A percentile compares a stretch with the other conserved stretches of the same genome.
These are phyloP conservation scores for Hibiscus mutabilis DNA, from an alignment of 345 rosid species.

Conservation along the genomic window DNA sequence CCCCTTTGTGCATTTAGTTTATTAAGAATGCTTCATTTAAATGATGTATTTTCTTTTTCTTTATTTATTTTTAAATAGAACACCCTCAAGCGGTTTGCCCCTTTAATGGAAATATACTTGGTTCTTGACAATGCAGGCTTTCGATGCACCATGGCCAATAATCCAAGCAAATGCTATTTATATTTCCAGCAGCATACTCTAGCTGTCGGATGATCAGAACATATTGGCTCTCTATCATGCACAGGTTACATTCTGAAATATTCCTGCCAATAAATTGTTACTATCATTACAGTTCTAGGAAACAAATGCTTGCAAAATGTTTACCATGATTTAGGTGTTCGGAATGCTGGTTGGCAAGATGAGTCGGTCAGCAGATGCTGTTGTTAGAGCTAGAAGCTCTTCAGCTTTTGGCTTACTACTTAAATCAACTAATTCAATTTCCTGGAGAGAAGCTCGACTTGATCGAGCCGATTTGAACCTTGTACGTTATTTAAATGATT, in stretches of 20 bases:
- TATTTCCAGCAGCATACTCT: slow-evolving; percentile 70
- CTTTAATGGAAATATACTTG: slow-evolving; percentile 38
- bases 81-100: slow-evolving; percentile 59
- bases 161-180: slow-evolving; percentile 93
- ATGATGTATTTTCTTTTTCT: slow-evolving; percentile 12
- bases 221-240: slow-evolving; percentile 53
- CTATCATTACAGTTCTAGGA: neutral
- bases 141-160: slow-evolving; percentile 87
- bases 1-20: neutral
- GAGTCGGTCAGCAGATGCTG: slow-evolving; percentile 67
- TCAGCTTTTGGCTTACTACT: slow-evolving; percentile 70
- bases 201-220: slow-evolving; percentile 76
- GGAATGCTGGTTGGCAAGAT: slow-evolving; percentile 74
- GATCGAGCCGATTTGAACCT: neutral
- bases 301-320: neutral
- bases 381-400: slow-evolving; percentile 77
- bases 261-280: neutral
- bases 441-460: slow-evolving; percentile 1
- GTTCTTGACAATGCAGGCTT: slow-evolving; percentile 48
- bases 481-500: too few species aligned
- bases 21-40: slow-evolving; percentile 11
- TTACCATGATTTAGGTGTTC: slow-evolving; percentile 44
- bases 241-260: slow-evolving; percentile 44
- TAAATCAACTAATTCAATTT: slow-evolving; percentile 46
- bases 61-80: slow-evolving; percentile 31